These are phyloP conservation scores for Suillus sp. DNA, from an alignment of 768 basidiomycete genomes.

Conservation along the genomic window DNA sequence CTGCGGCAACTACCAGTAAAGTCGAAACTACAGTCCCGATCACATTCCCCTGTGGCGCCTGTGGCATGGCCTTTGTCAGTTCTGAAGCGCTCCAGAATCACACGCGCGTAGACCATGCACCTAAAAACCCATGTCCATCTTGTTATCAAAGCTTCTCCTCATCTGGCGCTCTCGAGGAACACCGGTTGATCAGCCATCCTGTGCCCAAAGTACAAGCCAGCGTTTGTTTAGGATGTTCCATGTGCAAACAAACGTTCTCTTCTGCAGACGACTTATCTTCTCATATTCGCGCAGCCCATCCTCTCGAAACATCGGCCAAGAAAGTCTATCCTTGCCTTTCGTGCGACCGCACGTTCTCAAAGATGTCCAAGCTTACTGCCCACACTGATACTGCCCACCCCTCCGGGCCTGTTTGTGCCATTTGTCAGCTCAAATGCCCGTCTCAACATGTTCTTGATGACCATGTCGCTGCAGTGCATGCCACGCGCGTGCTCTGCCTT, in stretches of 20 bases:
- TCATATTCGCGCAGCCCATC: neutral
- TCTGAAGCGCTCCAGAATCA: constrained; percentile 9
- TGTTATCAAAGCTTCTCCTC: constrained; percentile 7
- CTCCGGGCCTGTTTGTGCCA: constrained; percentile 22
- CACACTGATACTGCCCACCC: constrained; percentile 30
- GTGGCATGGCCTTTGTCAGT: neutral
- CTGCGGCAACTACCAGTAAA: neutral
- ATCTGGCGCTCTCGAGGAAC: neutral
- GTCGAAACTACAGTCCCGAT: neutral
- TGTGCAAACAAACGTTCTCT: constrained; percentile 1
- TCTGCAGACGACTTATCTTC: neutral
- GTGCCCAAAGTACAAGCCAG: neutral
- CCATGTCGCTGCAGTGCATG: constrained; percentile 32
- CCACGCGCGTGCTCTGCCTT: constrained; percentile 21
- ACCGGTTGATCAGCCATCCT: constrained; percentile 2
- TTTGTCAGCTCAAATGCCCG: constrained; percentile 25
- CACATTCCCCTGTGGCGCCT: neutral
- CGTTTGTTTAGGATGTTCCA: neutral
- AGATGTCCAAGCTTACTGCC: constrained; percentile 24
- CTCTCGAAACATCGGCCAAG: neutral
- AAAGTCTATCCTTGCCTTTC: constrained; percentile 9
- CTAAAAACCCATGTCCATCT: constrained; percentile 4
- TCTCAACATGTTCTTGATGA: constrained; percentile 32
- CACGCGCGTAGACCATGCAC: neutral
- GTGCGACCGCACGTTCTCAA: constrained; percentile 28